phyloP scores from a whole-genome alignment of 306 rosid genomes.

The Aeschynomene evenia region DNA sequence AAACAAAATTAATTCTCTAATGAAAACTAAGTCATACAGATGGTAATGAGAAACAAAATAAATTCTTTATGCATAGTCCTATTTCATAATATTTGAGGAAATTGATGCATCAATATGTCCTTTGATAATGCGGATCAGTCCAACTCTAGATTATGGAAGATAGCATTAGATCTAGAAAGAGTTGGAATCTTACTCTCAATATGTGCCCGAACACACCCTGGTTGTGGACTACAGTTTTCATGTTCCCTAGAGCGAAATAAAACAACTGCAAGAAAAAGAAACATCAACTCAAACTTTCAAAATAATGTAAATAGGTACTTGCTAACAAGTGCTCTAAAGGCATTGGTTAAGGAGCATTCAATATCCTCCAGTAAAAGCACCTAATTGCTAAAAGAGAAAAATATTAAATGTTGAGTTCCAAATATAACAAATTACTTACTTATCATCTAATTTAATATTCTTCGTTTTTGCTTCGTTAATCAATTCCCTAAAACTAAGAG shows the following conservation, averaged over 20 bases:
- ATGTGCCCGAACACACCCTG: conserved; percentile 96
- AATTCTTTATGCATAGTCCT: conserved; percentile 22
- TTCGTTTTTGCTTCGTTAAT: neutral
- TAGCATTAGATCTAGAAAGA: conserved; percentile 13
- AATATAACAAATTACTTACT: neutral
- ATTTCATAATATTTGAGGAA: conserved; percentile 18
- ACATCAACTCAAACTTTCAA: conserved; percentile 7
- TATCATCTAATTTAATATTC: conserved; percentile 1
- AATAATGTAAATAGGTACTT: conserved; percentile 15
- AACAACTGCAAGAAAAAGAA: conserved; percentile 73
- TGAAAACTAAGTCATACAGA: neutral
- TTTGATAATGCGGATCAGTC: conserved; percentile 22
- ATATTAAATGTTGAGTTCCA: neutral
- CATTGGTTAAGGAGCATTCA: conserved; percentile 11
- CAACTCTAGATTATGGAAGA: conserved; percentile 19
- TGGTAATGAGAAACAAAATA: conserved; percentile 1
- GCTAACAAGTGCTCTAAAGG: neutral
- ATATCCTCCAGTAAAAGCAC: neutral
- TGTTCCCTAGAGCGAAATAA: conserved; percentile 95
- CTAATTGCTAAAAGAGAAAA: neutral
- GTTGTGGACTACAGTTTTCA: conserved; percentile 90
- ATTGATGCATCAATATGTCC: conserved; percentile 1
- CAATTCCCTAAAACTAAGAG: neutral
- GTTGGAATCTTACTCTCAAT: conserved; percentile 78
- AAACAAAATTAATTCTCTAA: neutral